These are phyloP conservation scores for Paramecium sonneborni DNA, from an alignment of 73 alveolate species.

Conservation along the genomic window DNA sequence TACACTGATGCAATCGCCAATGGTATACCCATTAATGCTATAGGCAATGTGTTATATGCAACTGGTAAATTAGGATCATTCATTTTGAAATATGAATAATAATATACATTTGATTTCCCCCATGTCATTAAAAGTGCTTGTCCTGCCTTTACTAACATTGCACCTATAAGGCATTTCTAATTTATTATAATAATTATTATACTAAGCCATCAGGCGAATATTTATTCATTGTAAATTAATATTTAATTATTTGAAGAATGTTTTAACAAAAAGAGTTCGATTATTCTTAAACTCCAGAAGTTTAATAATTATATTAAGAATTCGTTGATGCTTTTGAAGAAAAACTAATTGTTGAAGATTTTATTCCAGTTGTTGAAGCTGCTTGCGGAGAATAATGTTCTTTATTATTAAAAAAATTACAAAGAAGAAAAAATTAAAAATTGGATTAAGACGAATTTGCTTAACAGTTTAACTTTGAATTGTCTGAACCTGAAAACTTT, in stretches of 20 bases:
- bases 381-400: conserved; percentile 49
- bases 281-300: conserved; percentile 57
- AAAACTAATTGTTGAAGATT: conserved; percentile 33
- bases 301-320: conserved; percentile 8
- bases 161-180: conserved; percentile 37
- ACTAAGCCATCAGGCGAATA: conserved; percentile 21
- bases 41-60: conserved; percentile 4
- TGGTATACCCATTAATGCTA: conserved; percentile 41
- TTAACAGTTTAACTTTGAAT: not conserved
- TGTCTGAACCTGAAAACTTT: conserved; percentile 18
- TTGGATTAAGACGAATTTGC: conserved; percentile 26
- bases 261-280: conserved; percentile 53
- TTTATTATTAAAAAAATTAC: not conserved
- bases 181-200: not conserved
- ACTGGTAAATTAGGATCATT: conserved; percentile 11
- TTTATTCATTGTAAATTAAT: not conserved
- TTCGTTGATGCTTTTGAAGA: conserved; percentile 45
- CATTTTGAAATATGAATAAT: conserved; percentile 47
- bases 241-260: not conserved
- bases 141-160: conserved; percentile 23
- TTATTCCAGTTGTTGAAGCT: conserved; percentile 3
- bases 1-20: not conserved
- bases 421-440: not conserved
- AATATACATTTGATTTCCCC: conserved; percentile 54
- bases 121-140: conserved; percentile 16